Evolutionary conservation across 2,329 filamentous ascomycete genomes (phyloP).

Genomic region (Pestalotiopsis sp.): DNA sequence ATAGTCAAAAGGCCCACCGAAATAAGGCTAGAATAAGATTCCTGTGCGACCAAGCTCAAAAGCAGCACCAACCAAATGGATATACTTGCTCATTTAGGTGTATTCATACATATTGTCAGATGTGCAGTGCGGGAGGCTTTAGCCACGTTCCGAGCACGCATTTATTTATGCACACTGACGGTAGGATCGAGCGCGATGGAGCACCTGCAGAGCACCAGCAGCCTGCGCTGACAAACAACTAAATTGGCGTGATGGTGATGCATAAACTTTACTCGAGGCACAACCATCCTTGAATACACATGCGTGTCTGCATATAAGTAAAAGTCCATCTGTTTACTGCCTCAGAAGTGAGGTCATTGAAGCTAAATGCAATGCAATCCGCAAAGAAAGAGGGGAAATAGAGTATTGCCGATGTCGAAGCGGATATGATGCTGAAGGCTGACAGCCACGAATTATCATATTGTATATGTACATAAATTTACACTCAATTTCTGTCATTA

Average conservation of each 20-base stretch:
- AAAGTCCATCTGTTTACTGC: no score
- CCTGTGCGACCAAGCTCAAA: neutral
- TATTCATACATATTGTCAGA: neutral
- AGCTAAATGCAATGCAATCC: no score
- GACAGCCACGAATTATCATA: neutral
- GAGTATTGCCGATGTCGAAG: neutral
- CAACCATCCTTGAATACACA: no score
- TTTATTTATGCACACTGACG: neutral
- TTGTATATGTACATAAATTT: neutral
- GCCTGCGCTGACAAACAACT: no score
- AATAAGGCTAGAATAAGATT: neutral
- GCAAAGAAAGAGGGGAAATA: no score
- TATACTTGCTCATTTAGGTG: neutral
- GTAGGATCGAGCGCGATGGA: no score
- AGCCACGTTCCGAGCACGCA: neutral
- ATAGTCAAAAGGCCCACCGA: neutral
- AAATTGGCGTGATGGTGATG: no score
- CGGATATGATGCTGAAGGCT: neutral
- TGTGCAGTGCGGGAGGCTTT: neutral
- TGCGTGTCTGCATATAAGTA: no score
- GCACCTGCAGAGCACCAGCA: no score
- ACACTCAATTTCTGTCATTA: constrained; percentile 35
- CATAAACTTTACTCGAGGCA: no score
- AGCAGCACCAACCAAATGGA: neutral
- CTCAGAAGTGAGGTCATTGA: no score